Evolutionary conservation across 257 asterid species (phyloP).

Genomic region (Pogostemon cablin): DNA sequence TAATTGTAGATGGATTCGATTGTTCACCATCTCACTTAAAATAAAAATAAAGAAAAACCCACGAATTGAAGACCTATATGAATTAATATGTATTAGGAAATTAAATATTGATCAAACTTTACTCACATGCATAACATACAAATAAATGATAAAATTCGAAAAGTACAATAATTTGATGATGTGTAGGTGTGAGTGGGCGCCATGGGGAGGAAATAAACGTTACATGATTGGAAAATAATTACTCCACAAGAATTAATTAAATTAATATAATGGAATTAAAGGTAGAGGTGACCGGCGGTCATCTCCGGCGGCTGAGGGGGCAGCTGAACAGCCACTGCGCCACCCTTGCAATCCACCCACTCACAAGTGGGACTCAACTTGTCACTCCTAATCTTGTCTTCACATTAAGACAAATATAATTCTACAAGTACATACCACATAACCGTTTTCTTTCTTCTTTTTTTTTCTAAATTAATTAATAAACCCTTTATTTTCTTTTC

Average conservation of each 20-base stretch:
- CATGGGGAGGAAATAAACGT: too few species aligned
- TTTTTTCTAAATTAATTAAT: not conserved
- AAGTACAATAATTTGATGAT: too few species aligned
- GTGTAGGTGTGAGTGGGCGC: too few species aligned
- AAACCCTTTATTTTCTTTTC: not conserved
- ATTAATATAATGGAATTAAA: not conserved
- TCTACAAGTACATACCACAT: constrained; percentile 15
- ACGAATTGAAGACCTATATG: too few species aligned
- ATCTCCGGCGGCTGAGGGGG: constrained; percentile 36
- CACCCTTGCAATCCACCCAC: constrained; percentile 36
- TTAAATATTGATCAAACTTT: too few species aligned
- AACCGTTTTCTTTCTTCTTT: not conserved
- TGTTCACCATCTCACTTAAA: too few species aligned
- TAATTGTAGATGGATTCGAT: too few species aligned
- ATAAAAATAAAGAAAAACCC: too few species aligned
- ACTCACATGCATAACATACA: too few species aligned
- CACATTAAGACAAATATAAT: constrained; percentile 35
- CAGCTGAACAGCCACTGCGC: constrained; percentile 38
- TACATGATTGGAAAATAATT: constrained; percentile 20
- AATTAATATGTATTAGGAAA: too few species aligned
- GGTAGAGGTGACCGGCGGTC: not conserved
- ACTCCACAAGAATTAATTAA: constrained; percentile 1
- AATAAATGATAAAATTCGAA: too few species aligned
- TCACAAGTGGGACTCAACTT: constrained; percentile 50
- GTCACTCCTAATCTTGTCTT: constrained; percentile 42